Conservation (phyloP, 768 basidiomycete species). For the Cubamyces sp. region DNA sequence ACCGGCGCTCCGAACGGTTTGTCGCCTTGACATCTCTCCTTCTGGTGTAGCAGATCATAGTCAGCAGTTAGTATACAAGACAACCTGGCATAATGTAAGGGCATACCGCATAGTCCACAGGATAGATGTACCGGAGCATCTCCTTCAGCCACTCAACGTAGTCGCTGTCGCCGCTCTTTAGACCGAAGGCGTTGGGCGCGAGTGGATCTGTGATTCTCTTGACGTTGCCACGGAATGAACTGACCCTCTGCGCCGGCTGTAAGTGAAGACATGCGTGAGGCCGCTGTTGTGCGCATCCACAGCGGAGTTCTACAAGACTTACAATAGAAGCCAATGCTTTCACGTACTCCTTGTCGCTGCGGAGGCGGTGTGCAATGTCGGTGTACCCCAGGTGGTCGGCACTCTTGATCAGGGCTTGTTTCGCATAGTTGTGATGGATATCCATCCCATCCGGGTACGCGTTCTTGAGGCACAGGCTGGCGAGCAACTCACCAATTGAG, state of each 20-base stretch:
- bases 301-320: background rate
- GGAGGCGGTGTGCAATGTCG: background rate
- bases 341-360: background rate
- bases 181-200: background rate
- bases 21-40: background rate
- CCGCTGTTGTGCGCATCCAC: too few species aligned
- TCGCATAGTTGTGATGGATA: background rate
- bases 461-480: background rate
- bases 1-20: background rate
- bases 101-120: background rate
- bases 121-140: background rate
- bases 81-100: background rate
- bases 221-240: background rate
- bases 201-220: background rate
- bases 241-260: constrained; percentile 5
- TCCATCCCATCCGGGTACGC: background rate
- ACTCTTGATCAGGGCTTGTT: background rate
- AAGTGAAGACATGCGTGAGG: background rate
- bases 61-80: background rate
- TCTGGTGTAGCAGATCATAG: too few species aligned
- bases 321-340: background rate
- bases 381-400: background rate
- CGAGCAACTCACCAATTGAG: background rate
- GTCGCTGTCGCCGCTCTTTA: background rate
- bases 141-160: background rate